A percentile compares a stretch with the other conserved stretches of the same genome.
Evolutionary conservation across 1,284 basidiomycete species (phyloP).

Genomic region (Apiotrichum mycotoxinovorans): DNA sequence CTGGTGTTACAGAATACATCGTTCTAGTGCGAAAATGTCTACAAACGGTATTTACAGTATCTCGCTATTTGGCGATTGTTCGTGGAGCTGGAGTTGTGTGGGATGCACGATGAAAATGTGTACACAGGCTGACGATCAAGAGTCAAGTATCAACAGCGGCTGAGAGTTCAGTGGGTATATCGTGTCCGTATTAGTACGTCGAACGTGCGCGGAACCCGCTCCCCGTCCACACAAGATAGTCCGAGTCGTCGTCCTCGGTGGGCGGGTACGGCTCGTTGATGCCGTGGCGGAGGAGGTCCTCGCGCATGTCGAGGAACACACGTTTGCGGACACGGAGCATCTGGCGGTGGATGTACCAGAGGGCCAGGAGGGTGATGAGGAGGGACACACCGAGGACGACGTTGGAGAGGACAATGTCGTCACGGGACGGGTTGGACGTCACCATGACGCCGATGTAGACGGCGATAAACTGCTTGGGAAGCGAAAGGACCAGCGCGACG

Average conservation of each 20-base stretch:
- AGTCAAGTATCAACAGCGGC: too few relatives aligned
- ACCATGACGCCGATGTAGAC: conserved; percentile 52
- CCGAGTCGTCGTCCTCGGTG: conserved; percentile 4
- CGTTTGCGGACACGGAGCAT: conserved; percentile 32
- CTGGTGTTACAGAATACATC: too few relatives aligned
- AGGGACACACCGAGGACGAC: conserved; percentile 26
- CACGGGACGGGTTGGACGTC: conserved; percentile 53
- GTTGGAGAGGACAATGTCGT: conserved; percentile 24
- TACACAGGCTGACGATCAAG: too few relatives aligned
- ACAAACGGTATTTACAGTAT: too few relatives aligned
- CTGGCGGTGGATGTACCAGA: conserved; percentile 30
- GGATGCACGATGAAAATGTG: too few relatives aligned
- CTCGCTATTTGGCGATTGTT: too few relatives aligned
- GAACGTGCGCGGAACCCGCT: background rate
- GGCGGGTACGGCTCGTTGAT: conserved; percentile 9
- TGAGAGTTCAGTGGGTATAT: too few relatives aligned
- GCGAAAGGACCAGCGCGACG: conserved; percentile 38
- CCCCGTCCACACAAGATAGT: background rate
- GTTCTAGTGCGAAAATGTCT: too few relatives aligned
- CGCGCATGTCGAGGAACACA: conserved; percentile 29
- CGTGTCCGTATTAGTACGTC: too few relatives aligned
- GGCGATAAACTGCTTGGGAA: conserved; percentile 45
- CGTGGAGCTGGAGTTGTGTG: too few relatives aligned
- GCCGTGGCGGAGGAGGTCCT: conserved; percentile 24
- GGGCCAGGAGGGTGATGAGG: conserved; percentile 28